Conservation (phyloP, 2,329 filamentous ascomycete genomes). For the Alternaria sp. region DNA sequence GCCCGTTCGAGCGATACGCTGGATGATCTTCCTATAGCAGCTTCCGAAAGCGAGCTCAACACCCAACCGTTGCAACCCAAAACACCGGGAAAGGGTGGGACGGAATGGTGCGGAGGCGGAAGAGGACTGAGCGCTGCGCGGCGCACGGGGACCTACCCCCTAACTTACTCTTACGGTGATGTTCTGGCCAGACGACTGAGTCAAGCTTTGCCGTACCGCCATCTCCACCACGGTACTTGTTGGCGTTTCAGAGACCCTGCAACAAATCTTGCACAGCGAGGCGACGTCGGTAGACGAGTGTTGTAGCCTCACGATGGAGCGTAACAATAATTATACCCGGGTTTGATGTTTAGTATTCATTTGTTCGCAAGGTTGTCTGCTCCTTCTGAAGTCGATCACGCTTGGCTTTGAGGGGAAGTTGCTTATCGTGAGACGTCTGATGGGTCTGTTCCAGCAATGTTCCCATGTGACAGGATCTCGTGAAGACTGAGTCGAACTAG, state of each 20-base stretch:
- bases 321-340: background rate
- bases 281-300: background rate
- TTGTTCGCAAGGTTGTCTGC: background rate
- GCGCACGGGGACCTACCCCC: background rate
- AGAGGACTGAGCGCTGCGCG: background rate
- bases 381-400: background rate
- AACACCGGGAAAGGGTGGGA: constrained; percentile 1
- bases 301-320: background rate
- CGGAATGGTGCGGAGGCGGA: constrained; percentile 2
- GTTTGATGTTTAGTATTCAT: background rate
- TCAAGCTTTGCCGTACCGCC: background rate
- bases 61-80: background rate
- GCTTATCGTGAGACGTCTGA: background rate
- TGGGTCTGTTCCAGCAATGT: background rate
- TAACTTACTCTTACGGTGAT: background rate
- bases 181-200: background rate
- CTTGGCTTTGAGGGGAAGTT: background rate
- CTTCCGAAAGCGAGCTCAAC: background rate
- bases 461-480: background rate
- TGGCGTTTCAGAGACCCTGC: background rate
- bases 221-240: background rate
- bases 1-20: background rate
- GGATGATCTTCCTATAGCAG: background rate
- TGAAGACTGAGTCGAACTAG: background rate
- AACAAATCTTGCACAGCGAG: background rate